Evolutionary conservation across 257 asterid species (phyloP).

Genomic region (Nicotiana attenuata): DNA sequence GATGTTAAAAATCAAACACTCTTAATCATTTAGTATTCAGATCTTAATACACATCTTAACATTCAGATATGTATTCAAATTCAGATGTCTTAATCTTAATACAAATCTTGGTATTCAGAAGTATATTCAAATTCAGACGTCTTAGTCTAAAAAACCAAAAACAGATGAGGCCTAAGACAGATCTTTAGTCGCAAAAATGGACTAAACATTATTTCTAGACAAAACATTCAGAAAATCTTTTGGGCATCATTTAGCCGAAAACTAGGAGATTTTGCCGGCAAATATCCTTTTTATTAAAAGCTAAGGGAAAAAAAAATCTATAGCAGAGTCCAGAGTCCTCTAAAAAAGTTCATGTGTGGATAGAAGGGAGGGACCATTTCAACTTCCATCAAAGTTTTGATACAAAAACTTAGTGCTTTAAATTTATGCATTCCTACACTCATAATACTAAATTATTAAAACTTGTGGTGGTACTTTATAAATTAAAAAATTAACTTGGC

Average conservation of each 20-base stretch:
- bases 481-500: neutral
- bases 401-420: conserved; percentile 4
- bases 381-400: neutral
- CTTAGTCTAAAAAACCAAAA: too few relatives aligned
- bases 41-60: too few relatives aligned
- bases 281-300: conserved; percentile 3
- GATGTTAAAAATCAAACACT: too few relatives aligned
- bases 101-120: too few relatives aligned
- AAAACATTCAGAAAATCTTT: neutral
- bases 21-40: too few relatives aligned
- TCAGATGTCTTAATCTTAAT: too few relatives aligned
- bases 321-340: neutral
- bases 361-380: neutral
- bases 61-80: too few relatives aligned
- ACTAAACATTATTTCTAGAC: neutral
- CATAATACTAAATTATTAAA: neutral
- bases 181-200: conserved; percentile 1
- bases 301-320: neutral
- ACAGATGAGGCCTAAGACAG: too few relatives aligned
- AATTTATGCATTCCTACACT: neutral
- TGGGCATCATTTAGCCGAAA: neutral
- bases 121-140: too few relatives aligned
- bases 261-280: neutral
- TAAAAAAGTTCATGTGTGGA: neutral
- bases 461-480: neutral